A percentile compares a stretch with the other conserved stretches of the same genome.
Conservation (phyloP, 2,329 filamentous ascomycete species). For the Cytospora chrysosperma region DNA sequence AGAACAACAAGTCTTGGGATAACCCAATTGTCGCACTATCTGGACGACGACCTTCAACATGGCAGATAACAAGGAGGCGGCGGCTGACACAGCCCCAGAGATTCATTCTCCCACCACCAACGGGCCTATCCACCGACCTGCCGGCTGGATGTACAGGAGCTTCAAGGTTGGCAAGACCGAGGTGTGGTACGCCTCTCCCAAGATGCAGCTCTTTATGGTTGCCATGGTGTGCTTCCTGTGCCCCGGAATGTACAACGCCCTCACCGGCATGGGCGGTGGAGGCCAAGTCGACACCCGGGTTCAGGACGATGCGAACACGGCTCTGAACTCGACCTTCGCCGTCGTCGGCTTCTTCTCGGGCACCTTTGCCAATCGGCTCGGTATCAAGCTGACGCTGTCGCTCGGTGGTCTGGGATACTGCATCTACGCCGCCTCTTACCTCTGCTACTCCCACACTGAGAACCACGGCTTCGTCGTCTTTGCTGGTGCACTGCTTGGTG, state of each 20-base stretch:
- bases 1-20: not conserved
- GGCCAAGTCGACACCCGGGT: conserved; percentile 54
- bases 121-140: conserved; percentile 36
- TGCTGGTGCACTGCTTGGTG: conserved; percentile 71
- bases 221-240: conserved; percentile 68
- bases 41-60: not conserved
- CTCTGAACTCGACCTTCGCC: conserved; percentile 51
- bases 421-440: conserved; percentile 69
- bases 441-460: conserved; percentile 66
- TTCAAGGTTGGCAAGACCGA: conserved; percentile 49
- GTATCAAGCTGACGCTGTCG: conserved; percentile 65
- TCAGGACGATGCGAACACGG: conserved; percentile 56
- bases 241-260: conserved; percentile 67
- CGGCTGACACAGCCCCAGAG: conserved; percentile 3
- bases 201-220: conserved; percentile 70
- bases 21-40: not conserved
- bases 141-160: conserved; percentile 68
- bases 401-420: conserved; percentile 77
- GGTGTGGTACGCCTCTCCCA: conserved; percentile 72
- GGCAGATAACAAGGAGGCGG: conserved; percentile 18
- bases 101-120: not conserved
- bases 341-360: conserved; percentile 69
- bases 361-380: conserved; percentile 75
- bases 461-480: conserved; percentile 74
- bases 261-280: conserved; percentile 59